Conservation (phyloP, 352 stramenopile species). For the Phytopythium montanum region DNA sequence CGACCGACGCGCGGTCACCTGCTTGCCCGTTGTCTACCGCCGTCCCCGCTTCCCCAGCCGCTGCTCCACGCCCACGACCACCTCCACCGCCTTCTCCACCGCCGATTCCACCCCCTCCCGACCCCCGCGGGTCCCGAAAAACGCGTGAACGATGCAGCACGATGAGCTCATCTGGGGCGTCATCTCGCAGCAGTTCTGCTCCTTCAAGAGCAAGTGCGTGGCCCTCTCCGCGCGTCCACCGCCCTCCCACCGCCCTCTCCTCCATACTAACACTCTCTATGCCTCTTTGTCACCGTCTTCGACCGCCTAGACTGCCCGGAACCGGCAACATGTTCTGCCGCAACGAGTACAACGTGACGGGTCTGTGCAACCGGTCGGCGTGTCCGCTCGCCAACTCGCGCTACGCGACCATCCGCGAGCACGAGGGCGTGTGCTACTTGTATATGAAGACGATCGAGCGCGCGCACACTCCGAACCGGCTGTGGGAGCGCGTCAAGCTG, state of each 20-base stretch:
- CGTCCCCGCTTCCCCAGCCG: background rate
- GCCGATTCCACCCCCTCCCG: background rate
- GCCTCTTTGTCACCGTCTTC: background rate
- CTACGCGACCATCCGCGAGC: conserved; percentile 98
- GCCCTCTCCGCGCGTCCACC: conserved; percentile 4
- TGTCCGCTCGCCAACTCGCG: conserved; percentile 98
- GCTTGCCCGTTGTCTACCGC: background rate
- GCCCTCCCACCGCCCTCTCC: conserved; percentile 6
- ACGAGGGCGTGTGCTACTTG: conserved; percentile 93
- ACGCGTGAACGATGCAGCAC: conserved; percentile 79
- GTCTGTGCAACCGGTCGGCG: conserved; percentile 94
- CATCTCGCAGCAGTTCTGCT: conserved; percentile 99
- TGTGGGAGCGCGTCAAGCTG: conserved; percentile 98
- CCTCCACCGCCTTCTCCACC: background rate
- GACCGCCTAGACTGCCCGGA: conserved; percentile 31
- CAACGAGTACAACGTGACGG: conserved; percentile 98
- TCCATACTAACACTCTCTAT: background rate
- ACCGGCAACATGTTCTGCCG: conserved; percentile 96
- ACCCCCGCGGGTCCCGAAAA: background rate
- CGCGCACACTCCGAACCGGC: conserved; percentile 97
- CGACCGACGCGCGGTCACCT: background rate
- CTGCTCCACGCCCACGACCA: background rate
- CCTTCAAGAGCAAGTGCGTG: conserved; percentile 94
- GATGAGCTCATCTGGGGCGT: conserved; percentile 99
- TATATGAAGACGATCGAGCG: conserved; percentile 99